Evolutionary conservation across 2,329 filamentous ascomycete species (phyloP), one percentile per base, ranked within the genome.

Genomic region (Fusarium longipes): DNA sequence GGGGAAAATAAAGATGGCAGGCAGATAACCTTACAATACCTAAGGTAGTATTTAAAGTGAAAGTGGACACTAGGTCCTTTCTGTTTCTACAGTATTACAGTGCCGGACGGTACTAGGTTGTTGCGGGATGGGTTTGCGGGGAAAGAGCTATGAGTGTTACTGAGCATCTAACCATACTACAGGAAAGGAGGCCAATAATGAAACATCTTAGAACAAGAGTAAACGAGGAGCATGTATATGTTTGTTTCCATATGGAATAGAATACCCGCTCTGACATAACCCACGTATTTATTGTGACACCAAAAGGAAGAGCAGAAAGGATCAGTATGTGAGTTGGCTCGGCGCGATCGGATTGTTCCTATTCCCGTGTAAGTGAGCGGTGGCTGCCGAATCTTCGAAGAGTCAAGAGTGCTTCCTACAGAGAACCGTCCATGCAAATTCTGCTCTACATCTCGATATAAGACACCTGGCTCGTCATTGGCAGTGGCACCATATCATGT

Each of bases 391-490:
- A 22, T 48, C 42, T 56, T 43, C 57, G 18, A 9, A 42, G 35
- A 25, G 24, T 17, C 27, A 43, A 27, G 18, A n/a, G 24, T 15
- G 30, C 36, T 44, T 29, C 25, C 32, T 58, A 52, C 24, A 63
- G 14, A 49, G 45, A 64, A 64, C 45, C 20, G 36, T 53, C 49
- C 18, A 20, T 38, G 25, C 24, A 42, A 59, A 44, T 42, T 33
- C 24, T 48, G 44, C 36, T 53, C 32, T 36, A 27, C 49, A 65
- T 51, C 53, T 55, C 50, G 45, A 65, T 61, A 45, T 40, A 30
- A 57, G 30, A 30, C 30, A 27, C 38, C 60, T 55, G 45, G 55
- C 54, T 68, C 44, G 49, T 51, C 47, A 67, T 67, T 45, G 38
- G 4, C 38, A 50, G 24, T 17, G 22, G 32, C 27, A 29, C 58